Evolutionary conservation across 1,284 basidiomycete species (phyloP), one percentile per base, ranked within the genome.

Genomic region (Malassezia globosa): DNA sequence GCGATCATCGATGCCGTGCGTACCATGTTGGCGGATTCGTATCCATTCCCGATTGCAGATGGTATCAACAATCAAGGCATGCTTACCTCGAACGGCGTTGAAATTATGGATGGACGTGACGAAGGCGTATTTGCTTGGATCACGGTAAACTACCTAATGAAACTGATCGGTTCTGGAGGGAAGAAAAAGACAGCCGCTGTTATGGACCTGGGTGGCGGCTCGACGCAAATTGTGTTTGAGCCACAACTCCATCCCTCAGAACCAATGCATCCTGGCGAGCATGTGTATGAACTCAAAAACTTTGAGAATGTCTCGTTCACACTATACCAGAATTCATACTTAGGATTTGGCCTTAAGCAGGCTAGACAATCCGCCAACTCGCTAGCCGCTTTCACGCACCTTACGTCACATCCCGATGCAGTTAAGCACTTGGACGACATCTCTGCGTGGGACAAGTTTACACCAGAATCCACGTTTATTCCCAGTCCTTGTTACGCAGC

Each of bases 151-250:
- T 96, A 95, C 73, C 60, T 72, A 18, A 43, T 70, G 22, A 61
- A 58, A 31, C 48, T 59, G 16, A 63, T 70, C 39, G 63, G 66
- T 29, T 45, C 54, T 44, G 81, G 82, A 39, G 35, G 37, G 14
- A 18, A 21, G 3, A 77, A n/a, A 72, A 55, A 58, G 26, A 76
- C 87, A n/a, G 86, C 86, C 54, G 92, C 90, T 16, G 87, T 95
- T 38, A 82, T 97, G 59, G 92, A 97, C 70, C 81, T 97, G 40
- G 94, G 92, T 8, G 92, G 94, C 5, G 92, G 85, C 16, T 92
- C 87, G 44, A 97, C 92, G 18, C 92, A 96, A 75, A 96, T 97
- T 69, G 90, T 95, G 47, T 96, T 97, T 65, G 83, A 94, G 75
- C 92, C 92, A 1, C 76, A 61, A 73, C 46, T 75, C 75, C 33